Base-by-base conservation (phyloP, 352 stramenopile species). In the Plasmopara halstedii region DNA sequence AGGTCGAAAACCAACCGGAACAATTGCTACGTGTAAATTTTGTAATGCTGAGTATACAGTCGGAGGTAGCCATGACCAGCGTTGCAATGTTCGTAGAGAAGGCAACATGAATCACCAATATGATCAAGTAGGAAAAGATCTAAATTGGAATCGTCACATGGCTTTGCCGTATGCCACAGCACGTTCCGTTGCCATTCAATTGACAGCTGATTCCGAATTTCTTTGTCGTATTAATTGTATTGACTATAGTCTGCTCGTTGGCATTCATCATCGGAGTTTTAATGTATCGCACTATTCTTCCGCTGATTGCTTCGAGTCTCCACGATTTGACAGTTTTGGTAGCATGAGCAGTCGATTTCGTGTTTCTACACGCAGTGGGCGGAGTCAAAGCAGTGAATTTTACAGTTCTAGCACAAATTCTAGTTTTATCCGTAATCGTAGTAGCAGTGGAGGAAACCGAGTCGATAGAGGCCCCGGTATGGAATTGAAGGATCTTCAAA, bases 161-260 rank as follows among this genome's bases (percentile, higher is more conserved):
- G 74, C 77, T 4, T 42, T 90, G 19, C 75, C 75, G 3, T 63
- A 52, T 13, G 25, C 56, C 2, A 84, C 77, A 0, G 78, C 78
- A 8, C 62, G 58, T 22, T 67, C 71, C 2, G 76, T 90, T 21
- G 73, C 76, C 6, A 15, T 59, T 2, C 89, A 97, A 45, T 44
- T 98, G 0, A 72, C 67, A 2, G 69, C 60, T 23, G 92, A 98
- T 55, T 95, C 85, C 27, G 64, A 86, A 40, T 98, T 96, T 46
- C 58, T 98, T 1, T 82, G 76, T 37, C 71, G 72, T 18, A 92
- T 96, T 67, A 96, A 96, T 57, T 96, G 93, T 58, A 97, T 98
- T 64, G 91, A 98, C 61, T 98, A 98, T 56, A 96, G 82, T 32
- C 81, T 98, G 54, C 67, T 98, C 18, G 87, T 98, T 42, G 91